These are phyloP conservation scores for Eimeria maxima DNA, from an alignment of 169 alveolate species.

Conservation along the genomic window DNA sequence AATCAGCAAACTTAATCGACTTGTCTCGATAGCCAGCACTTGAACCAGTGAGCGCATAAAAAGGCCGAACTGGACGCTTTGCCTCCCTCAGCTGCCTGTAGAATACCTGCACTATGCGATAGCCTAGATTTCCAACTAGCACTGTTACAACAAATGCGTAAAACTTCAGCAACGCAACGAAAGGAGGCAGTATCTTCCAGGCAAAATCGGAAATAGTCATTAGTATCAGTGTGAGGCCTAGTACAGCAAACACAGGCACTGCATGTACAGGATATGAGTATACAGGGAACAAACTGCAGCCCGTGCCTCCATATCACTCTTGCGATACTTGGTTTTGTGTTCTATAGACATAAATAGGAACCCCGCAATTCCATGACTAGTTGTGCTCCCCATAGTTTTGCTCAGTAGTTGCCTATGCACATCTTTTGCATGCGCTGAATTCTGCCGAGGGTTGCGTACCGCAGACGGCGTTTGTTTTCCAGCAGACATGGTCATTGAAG, in stretches of 20 bases:
- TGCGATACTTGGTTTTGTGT: not conserved
- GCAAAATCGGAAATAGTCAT: constrained; percentile 34
- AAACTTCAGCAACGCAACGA: constrained; percentile 12
- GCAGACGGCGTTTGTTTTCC: constrained; percentile 44
- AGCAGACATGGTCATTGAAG: constrained; percentile 23
- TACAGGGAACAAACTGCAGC: not conserved
- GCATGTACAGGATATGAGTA: not conserved
- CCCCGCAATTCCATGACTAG: not conserved
- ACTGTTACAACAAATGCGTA: not conserved
- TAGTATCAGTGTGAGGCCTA: constrained; percentile 1
- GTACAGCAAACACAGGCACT: not conserved
- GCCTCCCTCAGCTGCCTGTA: constrained; percentile 43
- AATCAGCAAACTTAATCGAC: not conserved
- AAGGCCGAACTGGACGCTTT: constrained; percentile 22
- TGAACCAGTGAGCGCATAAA: not conserved
- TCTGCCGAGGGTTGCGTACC: not conserved
- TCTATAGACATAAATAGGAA: not conserved
- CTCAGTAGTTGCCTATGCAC: not conserved
- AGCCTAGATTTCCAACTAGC: not conserved
- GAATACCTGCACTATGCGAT: constrained; percentile 62
- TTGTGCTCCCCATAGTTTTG: not conserved
- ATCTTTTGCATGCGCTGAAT: not conserved
- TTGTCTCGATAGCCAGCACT: constrained; percentile 3
- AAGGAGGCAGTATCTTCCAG: constrained; percentile 29
- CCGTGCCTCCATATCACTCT: not conserved